Evolutionary conservation across 345 rosid species (phyloP).

Genomic region (Bretschneidera sinensis): DNA sequence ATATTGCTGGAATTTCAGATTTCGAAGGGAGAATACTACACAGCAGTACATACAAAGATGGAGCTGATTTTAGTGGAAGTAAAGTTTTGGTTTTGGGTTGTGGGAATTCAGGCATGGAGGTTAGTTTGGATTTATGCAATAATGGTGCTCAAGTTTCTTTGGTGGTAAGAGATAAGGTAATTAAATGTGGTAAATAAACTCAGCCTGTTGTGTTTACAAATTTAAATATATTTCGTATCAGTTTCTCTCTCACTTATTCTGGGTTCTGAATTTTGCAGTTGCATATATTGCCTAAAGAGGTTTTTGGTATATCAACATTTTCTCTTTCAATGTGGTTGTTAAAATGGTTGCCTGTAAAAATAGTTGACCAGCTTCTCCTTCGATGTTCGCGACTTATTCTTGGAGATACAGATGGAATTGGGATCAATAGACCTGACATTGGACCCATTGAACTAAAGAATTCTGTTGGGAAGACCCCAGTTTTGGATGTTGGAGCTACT

Average conservation of each 20-base stretch:
- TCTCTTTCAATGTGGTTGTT: conserved; percentile 54
- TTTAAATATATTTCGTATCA: neutral
- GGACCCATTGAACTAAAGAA: conserved; percentile 67
- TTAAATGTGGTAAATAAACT: neutral
- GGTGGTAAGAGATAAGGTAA: conserved; percentile 62
- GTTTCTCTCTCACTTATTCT: neutral
- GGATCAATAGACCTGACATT: conserved; percentile 52
- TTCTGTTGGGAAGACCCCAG: conserved; percentile 59
- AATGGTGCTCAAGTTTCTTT: conserved; percentile 50
- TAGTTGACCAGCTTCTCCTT: conserved; percentile 55
- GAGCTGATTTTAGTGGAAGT: conserved; percentile 36
- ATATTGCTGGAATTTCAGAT: conserved; percentile 38
- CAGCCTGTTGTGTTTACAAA: neutral
- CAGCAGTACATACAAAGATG: conserved; percentile 56
- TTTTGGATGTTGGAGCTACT: conserved; percentile 60
- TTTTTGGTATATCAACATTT: conserved; percentile 60
- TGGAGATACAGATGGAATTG: conserved; percentile 48
- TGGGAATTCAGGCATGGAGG: conserved; percentile 87
- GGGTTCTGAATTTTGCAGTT: conserved; percentile 31
- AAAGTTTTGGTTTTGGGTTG: conserved; percentile 71
- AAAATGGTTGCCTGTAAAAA: conserved; percentile 46
- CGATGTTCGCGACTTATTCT: conserved; percentile 35
- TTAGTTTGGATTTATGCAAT: conserved; percentile 57
- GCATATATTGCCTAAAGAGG: conserved; percentile 60
- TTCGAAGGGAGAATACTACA: conserved; percentile 49